Evolutionary conservation across 2,329 filamentous ascomycete genomes (phyloP).

Genomic region (Alternaria tenuissima): DNA sequence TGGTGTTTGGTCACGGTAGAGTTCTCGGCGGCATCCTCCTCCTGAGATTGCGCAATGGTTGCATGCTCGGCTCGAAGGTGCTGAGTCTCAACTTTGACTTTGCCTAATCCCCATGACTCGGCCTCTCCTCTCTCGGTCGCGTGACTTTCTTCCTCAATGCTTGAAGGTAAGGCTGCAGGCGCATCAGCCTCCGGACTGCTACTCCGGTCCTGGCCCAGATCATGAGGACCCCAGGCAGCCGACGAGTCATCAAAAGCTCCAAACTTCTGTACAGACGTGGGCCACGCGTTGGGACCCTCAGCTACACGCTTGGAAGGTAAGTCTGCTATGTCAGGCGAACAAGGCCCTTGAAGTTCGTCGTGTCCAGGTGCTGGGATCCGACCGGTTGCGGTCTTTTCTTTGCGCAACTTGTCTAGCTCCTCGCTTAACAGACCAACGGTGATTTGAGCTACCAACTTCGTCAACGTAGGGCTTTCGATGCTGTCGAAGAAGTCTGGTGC

Average conservation of each 20-base stretch:
- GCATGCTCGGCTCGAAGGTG: not conserved
- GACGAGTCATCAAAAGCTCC: not conserved
- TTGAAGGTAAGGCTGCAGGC: not conserved
- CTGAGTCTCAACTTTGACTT: not conserved
- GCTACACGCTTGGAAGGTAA: fast-evolving
- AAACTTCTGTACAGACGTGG: not conserved
- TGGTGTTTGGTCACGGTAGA: not conserved
- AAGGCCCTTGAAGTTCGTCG: too few species aligned
- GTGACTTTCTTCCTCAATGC: not conserved
- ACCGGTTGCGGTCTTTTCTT: not conserved
- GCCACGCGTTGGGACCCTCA: not conserved
- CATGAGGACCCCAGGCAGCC: not conserved
- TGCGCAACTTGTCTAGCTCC: not conserved
- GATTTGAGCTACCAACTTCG: not conserved
- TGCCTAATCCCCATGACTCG: too few species aligned
- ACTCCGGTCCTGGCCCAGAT: not conserved
- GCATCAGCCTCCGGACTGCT: not conserved
- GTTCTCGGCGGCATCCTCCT: not conserved
- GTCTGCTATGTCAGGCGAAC: not conserved
- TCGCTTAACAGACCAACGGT: conserved; percentile 3
- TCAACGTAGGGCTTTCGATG: conserved; percentile 6
- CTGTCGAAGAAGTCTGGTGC: conserved; percentile 6
- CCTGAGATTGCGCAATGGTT: not conserved
- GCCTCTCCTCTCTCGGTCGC: not conserved
- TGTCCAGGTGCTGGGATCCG: not conserved